Conservation (phyloP, 257 asterid genomes). For the Voacanga thouarsii region DNA sequence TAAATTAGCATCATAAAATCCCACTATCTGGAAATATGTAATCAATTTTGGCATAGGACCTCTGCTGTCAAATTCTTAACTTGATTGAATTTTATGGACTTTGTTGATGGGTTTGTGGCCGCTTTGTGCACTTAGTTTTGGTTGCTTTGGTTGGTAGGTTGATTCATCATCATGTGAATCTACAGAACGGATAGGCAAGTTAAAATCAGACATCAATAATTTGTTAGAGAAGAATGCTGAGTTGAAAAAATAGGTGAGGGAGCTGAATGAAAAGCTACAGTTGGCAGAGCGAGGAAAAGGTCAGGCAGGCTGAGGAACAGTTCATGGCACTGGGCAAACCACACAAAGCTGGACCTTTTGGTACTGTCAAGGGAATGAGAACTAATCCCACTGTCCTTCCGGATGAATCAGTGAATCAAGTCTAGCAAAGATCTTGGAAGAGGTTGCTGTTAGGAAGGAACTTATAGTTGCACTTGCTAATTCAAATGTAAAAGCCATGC, state of each 20-base stretch:
- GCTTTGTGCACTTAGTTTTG: background rate
- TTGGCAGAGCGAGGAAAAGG: too few relatives aligned
- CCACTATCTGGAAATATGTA: background rate
- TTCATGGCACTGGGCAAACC: conserved; percentile 49
- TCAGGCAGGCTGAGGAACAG: too few relatives aligned
- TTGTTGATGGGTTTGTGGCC: background rate
- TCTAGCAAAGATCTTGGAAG: conserved; percentile 54
- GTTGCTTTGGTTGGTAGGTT: conserved; percentile 38
- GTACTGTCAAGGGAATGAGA: conserved; percentile 67
- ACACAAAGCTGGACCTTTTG: conserved; percentile 68
- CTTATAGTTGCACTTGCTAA: too few relatives aligned
- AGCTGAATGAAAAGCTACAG: too few relatives aligned
- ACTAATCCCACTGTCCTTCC: conserved; percentile 63
- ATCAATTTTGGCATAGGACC: background rate
- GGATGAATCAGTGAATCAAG: conserved; percentile 67
- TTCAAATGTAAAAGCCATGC: too few relatives aligned
- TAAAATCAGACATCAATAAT: conserved; percentile 48
- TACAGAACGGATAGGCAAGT: conserved; percentile 34
- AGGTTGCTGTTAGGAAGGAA: too few relatives aligned
- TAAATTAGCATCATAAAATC: too few relatives aligned
- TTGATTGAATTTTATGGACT: background rate
- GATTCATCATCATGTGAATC: conserved; percentile 54
- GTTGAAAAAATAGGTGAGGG: conserved; percentile 55
- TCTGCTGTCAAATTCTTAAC: background rate
- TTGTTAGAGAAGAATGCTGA: conserved; percentile 49